Base-by-base conservation (phyloP, 2,329 filamentous ascomycete species). In the Neoscytalidium dimidiatum region DNA sequence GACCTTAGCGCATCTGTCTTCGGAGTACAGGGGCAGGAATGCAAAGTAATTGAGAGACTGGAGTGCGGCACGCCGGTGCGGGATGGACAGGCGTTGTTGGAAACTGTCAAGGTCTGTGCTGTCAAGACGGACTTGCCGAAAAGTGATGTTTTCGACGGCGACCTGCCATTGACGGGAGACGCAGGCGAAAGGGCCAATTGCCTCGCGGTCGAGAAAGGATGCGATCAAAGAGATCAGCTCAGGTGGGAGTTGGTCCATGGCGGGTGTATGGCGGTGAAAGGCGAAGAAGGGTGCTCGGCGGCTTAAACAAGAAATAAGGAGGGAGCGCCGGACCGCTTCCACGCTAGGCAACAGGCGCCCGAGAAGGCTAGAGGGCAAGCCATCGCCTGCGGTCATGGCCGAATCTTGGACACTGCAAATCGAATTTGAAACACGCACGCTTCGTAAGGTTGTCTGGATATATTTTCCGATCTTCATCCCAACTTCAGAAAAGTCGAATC, bases 401-500 rank as follows among this genome's bases (percentile, higher is more conserved):
- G 33, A 35, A 14, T 35, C 33, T n/a, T n/a, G n/a, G n/a, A n/a
- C n/a, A n/a, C 33, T 35, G 33, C 14, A 35, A 7, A 35, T 6
- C 6, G 4, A 46, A 46, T 8, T 6, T 46, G 17, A 46, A 46
- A 17, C 8, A 35, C 8, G 33, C n/a, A 41, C n/a, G n/a, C n/a
- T 41, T 41, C 38, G 14, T 41, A 41, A 41, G 14, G 11, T 17
- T 11, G n/a, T 14, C 38, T 17, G 6, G 46, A 14, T 28, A 28
- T 49, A 21, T 48, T 4, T n/a, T 17, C 11, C 28, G 1, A 11
- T n/a, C 49, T 43, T 56, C 43, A 64, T 17, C 35, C 56, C 21
- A 65, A 11, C 44, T 53, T 62, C 38, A 65, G 46, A 29, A 51
- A 49, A n/a, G 35, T 43, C 46, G 31, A 41, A 17, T 65, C 57